A percentile compares a stretch with the other conserved stretches of the same genome.
Evolutionary conservation across 169 alveolate species (phyloP).

Genomic region (Cryptosporidium sp.): DNA sequence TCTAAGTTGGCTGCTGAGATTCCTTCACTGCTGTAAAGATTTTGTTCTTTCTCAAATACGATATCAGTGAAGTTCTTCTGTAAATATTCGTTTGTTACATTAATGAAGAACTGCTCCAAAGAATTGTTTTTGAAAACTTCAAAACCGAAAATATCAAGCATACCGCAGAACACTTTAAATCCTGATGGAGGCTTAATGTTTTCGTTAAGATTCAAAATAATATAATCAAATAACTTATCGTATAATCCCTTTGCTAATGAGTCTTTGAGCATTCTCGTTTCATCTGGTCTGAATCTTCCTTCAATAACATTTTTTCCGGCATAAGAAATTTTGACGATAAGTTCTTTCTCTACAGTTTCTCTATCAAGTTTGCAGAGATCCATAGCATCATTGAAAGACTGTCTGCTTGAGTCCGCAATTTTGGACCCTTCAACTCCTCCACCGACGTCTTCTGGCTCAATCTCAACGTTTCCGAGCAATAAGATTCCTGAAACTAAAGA

Average conservation of each 20-base stretch:
- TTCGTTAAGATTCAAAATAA: conserved; percentile 93
- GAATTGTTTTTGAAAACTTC: conserved; percentile 94
- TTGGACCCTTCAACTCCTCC: conserved; percentile 91
- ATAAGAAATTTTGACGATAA: conserved; percentile 84
- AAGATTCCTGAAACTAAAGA: conserved; percentile 92
- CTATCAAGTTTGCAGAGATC: conserved; percentile 85
- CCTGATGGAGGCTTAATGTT: conserved; percentile 91
- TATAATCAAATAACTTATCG: conserved; percentile 95
- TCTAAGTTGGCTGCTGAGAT: conserved; percentile 85
- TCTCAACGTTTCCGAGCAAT: conserved; percentile 95
- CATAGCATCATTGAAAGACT: conserved; percentile 84
- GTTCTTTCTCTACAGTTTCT: conserved; percentile 82
- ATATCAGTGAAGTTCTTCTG: conserved; percentile 94
- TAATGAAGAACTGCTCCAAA: conserved; percentile 95
- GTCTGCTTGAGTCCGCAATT: conserved; percentile 80
- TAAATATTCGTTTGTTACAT: conserved; percentile 95
- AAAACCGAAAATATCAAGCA: conserved; percentile 97
- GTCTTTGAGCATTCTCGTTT: conserved; percentile 86
- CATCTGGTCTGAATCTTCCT: conserved; percentile 88
- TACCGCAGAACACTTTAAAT: conserved; percentile 90
- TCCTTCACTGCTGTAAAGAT: conserved; percentile 87
- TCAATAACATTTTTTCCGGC: conserved; percentile 84
- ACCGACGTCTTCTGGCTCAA: conserved; percentile 86
- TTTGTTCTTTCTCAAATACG: conserved; percentile 92
- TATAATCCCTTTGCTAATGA: conserved; percentile 95